phyloP scores from a whole-genome alignment of 306 rosid genomes.

The Malus sieversii region DNA sequence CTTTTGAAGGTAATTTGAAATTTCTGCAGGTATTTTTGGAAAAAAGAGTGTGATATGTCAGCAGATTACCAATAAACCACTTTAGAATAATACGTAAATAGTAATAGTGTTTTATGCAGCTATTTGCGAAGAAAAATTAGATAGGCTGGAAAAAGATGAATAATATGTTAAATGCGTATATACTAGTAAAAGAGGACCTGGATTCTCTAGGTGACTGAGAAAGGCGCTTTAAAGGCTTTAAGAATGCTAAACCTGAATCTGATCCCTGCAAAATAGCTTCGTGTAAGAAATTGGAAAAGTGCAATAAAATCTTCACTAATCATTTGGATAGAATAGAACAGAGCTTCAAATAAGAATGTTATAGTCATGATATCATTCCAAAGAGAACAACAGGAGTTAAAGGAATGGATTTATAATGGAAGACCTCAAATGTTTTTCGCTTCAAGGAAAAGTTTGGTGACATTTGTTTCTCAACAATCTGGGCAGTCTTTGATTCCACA shows the following conservation, averaged over 20 bases:
- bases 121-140: not conserved
- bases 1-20: constrained; percentile 31
- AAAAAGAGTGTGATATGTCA: constrained; percentile 15
- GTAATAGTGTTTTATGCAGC: not conserved
- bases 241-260: constrained; percentile 41
- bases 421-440: constrained; percentile 63
- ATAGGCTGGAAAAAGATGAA: constrained; percentile 8
- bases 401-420: not conserved
- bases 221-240: constrained; percentile 57
- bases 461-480: constrained; percentile 35
- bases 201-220: constrained; percentile 39
- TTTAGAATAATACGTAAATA: not conserved
- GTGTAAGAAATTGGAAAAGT: constrained; percentile 11
- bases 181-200: constrained; percentile 42
- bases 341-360: constrained; percentile 12
- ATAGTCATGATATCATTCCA: constrained; percentile 5
- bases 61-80: not conserved
- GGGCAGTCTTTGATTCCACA: constrained; percentile 26
- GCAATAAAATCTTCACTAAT: constrained; percentile 7
- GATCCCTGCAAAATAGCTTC: constrained; percentile 44
- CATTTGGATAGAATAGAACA: not conserved
- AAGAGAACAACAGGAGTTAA: not conserved
- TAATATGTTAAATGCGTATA: not conserved
- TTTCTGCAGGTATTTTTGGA: constrained; percentile 43
- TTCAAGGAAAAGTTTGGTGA: constrained; percentile 33